Percentiles rank a stretch among this genome's conserved stretches.
Evolutionary conservation across 495 filamentous ascomycete genomes (phyloP).

Genomic region (Glonium stellatum): DNA sequence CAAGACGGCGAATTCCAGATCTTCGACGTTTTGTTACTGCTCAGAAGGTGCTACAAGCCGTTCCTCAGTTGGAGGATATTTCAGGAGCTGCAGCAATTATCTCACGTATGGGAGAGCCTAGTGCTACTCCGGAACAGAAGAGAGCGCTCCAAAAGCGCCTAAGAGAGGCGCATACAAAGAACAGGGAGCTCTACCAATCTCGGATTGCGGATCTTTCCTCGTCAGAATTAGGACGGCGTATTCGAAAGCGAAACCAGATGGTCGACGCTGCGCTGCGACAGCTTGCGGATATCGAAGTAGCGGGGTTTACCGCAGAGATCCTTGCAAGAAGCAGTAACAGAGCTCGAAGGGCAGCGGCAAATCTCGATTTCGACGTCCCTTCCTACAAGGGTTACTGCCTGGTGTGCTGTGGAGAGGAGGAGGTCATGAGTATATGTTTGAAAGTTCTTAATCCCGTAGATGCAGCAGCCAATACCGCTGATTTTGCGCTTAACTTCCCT

Average conservation of each 20-base stretch:
- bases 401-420: conserved; percentile 36
- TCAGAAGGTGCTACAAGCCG: conserved; percentile 15
- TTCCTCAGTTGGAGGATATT: conserved; percentile 18
- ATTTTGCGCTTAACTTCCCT: conserved; percentile 28
- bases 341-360: conserved; percentile 27
- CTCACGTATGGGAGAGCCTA: conserved; percentile 4
- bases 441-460: conserved; percentile 27
- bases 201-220: not conserved
- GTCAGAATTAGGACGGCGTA: conserved; percentile 11
- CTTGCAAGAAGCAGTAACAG: conserved; percentile 31
- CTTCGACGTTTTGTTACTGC: conserved; percentile 10
- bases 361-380: conserved; percentile 15
- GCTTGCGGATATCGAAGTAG: conserved; percentile 24
- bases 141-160: conserved; percentile 9
- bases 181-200: conserved; percentile 11
- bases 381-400: conserved; percentile 32
- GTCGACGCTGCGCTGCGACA: conserved; percentile 27
- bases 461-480: conserved; percentile 26
- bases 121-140: not conserved
- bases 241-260: conserved; percentile 22
- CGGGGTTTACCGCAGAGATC: conserved; percentile 26
- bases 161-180: conserved; percentile 14
- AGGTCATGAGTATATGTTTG: conserved; percentile 34
- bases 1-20: conserved; percentile 13
- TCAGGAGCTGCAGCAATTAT: conserved; percentile 20